Conservation (phyloP, 306 rosid species). For the Leucaena leucocephala region DNA sequence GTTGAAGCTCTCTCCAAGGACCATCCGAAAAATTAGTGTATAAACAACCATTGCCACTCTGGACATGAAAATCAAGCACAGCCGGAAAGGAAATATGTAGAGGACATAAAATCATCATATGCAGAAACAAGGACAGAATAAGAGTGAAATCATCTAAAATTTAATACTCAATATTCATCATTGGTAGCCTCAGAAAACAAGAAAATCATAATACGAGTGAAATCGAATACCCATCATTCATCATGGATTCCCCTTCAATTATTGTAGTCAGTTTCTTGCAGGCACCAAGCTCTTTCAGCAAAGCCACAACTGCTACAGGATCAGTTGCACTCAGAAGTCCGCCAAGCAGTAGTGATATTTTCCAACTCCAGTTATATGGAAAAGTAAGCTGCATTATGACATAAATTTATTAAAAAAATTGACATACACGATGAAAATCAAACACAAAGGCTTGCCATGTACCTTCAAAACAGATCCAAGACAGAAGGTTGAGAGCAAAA, state of each 20-base stretch:
- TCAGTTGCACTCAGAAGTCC: constrained; percentile 98
- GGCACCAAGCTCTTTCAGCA: constrained; percentile 93
- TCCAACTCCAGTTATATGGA: constrained; percentile 94
- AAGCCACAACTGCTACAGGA: constrained; percentile 98
- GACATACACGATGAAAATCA: constrained; percentile 1
- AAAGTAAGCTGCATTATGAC: constrained; percentile 68
- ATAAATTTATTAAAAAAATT: constrained; percentile 21
- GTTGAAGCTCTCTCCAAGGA: constrained; percentile 82
- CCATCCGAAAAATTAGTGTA: constrained; percentile 89
- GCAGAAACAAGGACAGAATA: constrained; percentile 16
- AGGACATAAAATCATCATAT: constrained; percentile 19
- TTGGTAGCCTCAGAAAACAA: constrained; percentile 42
- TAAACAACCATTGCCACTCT: constrained; percentile 97
- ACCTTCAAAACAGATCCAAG: constrained; percentile 95
- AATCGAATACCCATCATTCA: constrained; percentile 86
- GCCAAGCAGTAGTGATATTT: constrained; percentile 91
- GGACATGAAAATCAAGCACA: constrained; percentile 42
- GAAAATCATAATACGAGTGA: constrained; percentile 17
- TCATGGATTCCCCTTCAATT: constrained; percentile 97
- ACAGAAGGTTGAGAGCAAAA: constrained; percentile 70
- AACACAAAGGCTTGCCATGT: constrained; percentile 35
- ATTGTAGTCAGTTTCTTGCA: constrained; percentile 93
- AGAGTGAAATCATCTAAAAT: constrained; percentile 12
- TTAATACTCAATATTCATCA: constrained; percentile 95
- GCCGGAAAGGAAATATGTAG: constrained; percentile 25